These are phyloP conservation scores for Ophiostoma montium DNA, from an alignment of 2,329 filamentous ascomycete species.

Conservation along the genomic window DNA sequence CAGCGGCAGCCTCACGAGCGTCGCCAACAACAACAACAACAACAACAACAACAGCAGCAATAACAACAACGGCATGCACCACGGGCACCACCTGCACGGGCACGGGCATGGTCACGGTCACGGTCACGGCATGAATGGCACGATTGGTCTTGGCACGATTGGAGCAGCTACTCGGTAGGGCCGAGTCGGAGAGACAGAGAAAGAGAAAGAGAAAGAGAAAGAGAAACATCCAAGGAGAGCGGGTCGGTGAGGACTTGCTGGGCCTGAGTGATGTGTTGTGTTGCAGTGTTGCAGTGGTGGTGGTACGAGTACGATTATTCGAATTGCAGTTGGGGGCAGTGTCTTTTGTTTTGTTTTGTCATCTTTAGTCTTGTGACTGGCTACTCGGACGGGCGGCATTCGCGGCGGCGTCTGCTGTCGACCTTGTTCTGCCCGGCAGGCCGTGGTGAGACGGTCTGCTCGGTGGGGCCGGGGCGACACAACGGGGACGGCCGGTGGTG, in stretches of 20 bases:
- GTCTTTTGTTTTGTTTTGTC: neutral
- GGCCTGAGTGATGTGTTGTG: neutral
- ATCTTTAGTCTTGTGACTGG: too few species aligned
- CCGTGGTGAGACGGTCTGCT: slow-evolving; percentile 11
- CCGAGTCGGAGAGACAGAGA: neutral
- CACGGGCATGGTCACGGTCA: neutral
- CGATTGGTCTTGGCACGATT: neutral
- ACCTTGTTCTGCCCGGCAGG: neutral
- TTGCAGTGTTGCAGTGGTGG: neutral
- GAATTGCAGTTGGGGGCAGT: too few species aligned
- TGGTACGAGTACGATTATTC: too few species aligned
- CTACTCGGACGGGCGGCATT: too few species aligned
- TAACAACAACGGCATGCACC: neutral
- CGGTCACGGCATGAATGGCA: neutral
- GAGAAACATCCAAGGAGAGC: neutral
- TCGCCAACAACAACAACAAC: slow-evolving; percentile 18
- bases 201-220: neutral
- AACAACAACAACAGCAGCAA: neutral
- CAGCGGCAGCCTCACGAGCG: slow-evolving; percentile 7
- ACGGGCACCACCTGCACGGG: too few species aligned
- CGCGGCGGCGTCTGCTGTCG: too few species aligned
- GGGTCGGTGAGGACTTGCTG: slow-evolving; percentile 10
- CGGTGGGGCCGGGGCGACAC: neutral
- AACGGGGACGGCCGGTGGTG: too few species aligned
- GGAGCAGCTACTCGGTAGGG: neutral